These are phyloP conservation scores for Ustilago loliicola DNA, from an alignment of 1,284 basidiomycete genomes.

Conservation along the genomic window DNA sequence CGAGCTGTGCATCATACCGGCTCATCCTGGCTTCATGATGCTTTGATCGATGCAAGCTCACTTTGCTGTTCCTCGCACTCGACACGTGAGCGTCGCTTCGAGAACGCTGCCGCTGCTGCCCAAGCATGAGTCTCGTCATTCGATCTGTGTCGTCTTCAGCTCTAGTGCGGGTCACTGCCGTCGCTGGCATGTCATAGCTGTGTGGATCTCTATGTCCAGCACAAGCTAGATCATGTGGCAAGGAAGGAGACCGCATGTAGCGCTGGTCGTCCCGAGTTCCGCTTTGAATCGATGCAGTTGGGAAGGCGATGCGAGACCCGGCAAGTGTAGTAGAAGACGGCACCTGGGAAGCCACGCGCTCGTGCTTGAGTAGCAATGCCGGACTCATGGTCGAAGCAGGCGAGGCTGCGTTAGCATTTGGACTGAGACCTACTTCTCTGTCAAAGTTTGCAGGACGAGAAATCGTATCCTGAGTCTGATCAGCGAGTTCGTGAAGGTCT, in stretches of 20 bases:
- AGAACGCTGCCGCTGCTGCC: conserved; percentile 14
- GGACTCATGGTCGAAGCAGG: conserved; percentile 21
- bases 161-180: neutral
- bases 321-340: neutral
- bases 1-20: conserved; percentile 30
- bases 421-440: neutral
- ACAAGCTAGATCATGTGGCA: conserved; percentile 1
- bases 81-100: conserved; percentile 23
- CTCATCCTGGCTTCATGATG: conserved; percentile 3
- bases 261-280: neutral
- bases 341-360: conserved; percentile 12
- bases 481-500: neutral
- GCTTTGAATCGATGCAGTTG: neutral
- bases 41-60: neutral
- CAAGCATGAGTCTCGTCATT: conserved; percentile 1
- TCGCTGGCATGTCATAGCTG: neutral
- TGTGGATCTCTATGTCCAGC: neutral
- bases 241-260: conserved; percentile 11
- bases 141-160: neutral
- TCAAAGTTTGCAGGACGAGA: neutral
- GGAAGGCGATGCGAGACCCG: conserved; percentile 6
- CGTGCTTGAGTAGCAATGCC: conserved; percentile 19
- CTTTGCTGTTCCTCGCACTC: conserved; percentile 7
- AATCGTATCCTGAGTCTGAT: neutral
- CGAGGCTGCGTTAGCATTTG: neutral